Evolutionary conservation across 1,284 basidiomycete genomes (phyloP).

Genomic region (Sporisorium iseilematis-ciliati): DNA sequence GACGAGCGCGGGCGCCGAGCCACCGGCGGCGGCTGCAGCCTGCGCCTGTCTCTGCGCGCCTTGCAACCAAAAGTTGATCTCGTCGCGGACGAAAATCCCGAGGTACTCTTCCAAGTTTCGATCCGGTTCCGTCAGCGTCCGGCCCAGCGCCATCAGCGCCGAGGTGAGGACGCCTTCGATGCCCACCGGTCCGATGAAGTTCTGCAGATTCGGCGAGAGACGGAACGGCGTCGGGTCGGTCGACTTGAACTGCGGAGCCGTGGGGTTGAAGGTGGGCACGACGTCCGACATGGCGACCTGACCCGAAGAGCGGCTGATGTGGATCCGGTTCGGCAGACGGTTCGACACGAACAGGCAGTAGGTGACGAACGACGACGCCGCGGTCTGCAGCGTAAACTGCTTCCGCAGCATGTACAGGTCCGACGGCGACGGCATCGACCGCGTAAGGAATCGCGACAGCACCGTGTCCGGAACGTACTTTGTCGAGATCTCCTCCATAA

Average conservation of each 20-base stretch:
- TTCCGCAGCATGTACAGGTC: constrained; percentile 98
- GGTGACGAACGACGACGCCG: constrained; percentile 91
- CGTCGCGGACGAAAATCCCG: constrained; percentile 90
- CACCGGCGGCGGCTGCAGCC: constrained; percentile 13
- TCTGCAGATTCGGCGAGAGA: constrained; percentile 94
- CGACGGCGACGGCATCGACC: constrained; percentile 83
- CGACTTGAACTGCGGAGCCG: constrained; percentile 79
- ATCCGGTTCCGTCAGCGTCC: constrained; percentile 91
- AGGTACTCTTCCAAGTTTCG: constrained; percentile 88
- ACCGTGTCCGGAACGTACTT: constrained; percentile 94
- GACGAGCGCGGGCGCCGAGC: constrained; percentile 9
- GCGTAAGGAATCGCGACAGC: constrained; percentile 88
- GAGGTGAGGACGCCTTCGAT: constrained; percentile 90
- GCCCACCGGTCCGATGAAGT: constrained; percentile 88
- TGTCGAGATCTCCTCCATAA: constrained; percentile 87
- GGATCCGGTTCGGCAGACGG: constrained; percentile 86
- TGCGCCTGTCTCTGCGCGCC: constrained; percentile 58
- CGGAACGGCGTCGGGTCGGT: constrained; percentile 95
- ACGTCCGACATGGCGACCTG: constrained; percentile 66
- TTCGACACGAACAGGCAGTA: constrained; percentile 87
- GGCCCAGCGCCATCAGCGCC: constrained; percentile 89
- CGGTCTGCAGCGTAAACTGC: constrained; percentile 91
- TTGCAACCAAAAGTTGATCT: constrained; percentile 80
- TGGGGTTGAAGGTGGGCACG: constrained; percentile 72
- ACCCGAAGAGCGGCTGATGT: constrained; percentile 79